Base-by-base conservation (phyloP, 129 eudicot genomes). In the Apium graveolens region DNA sequence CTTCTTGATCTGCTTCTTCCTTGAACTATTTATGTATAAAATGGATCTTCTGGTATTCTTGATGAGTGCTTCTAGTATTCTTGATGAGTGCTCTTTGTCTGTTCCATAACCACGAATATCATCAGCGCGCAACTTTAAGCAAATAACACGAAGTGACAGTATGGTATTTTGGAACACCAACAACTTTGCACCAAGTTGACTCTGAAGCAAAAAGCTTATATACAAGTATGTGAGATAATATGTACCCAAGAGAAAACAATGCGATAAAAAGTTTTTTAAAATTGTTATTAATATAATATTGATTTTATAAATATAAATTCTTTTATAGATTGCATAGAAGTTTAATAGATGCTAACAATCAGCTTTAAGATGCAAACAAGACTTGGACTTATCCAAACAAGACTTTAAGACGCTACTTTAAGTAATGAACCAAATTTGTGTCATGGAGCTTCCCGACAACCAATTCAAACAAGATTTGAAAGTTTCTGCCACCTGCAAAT, bases 111-210 rank as follows among this genome's bases (percentile, higher is more conserved):
- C 88, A 81, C 97, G 97, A 78, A 83, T 83, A 86, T 95, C 98
- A 46, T 95, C 98, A 45, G 97, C 98, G 2, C 98, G 98, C 84
- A 95, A 86, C 88, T 91, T 87, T 71, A 95, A 87, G 73, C 97
- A 94, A 77, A 96, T 97, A 80, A 85, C 92, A 78, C 98, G 97
- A 43, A 91, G 92, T 73, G 98, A 95, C 24, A 97, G 98, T 74
- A 95, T 90, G 37, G 94, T 80, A 82, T 88, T 91, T 81, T 95
- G 98, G 83, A 91, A 95, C 75, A 95, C 86, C 84, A 95, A 83
- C 91, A 95, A 79, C 85, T 95, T 95, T 60, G 97, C 98, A 75
- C 98, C 98, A 80, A 95, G 97, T 85, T 95, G 98, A 70, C 90
- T 86, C 98, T 95, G 90, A 63, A 80, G 37, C 20, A 43, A 74